Base-by-base conservation (phyloP, 148 eudicot species). In the Spergularia bocconei region DNA sequence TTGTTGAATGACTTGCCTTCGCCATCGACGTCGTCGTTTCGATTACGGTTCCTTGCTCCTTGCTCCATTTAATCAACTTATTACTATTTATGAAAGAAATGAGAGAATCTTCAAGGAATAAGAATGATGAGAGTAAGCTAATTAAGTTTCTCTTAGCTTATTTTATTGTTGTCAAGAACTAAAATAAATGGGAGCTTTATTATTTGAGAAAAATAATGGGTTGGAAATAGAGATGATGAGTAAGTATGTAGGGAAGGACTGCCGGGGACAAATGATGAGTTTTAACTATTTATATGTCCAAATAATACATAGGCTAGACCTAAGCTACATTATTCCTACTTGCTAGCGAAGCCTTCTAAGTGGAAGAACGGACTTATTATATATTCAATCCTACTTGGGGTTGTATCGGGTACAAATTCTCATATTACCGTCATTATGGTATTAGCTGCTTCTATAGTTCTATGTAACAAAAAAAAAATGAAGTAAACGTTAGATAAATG, bases 1-100 rank as follows among this genome's bases (percentile, higher is more conserved):
- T 89, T 75, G 21, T 87, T 82, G 15, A 89, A 81, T 13, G 93
- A 82, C 69, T 59, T 78, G 79, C 74, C 63, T 6, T 72, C 15
- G 53, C 55, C 72, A 13, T 60, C 63, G 41, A 41, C 76, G 16
- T 20, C 59, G 33, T 36, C 69, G 29, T 79, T 50, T 11, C 51
- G 10, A 23, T 11, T 69, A 12, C 47, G 72, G 7, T 25, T 55
- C 19, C 64, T 50, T 56, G 19, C 61, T 66, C 29, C 44, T 56
- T 75, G 61, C 55, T 75, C 70, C 78, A 54, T 56, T 13, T 55
- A 29, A 29, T 69, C 44, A 6, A 66, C 56, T 7, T 17, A 44
- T 47, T 2, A 29, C 4, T 29, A 29, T 23, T 4, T 33, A 17
- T 33, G 15, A 33, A 56, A 29, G 33, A 9, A 19, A n/a, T 9